Evolutionary conservation across 169 alveolate species (phyloP).

Genomic region (Plasmodium ovale): DNA sequence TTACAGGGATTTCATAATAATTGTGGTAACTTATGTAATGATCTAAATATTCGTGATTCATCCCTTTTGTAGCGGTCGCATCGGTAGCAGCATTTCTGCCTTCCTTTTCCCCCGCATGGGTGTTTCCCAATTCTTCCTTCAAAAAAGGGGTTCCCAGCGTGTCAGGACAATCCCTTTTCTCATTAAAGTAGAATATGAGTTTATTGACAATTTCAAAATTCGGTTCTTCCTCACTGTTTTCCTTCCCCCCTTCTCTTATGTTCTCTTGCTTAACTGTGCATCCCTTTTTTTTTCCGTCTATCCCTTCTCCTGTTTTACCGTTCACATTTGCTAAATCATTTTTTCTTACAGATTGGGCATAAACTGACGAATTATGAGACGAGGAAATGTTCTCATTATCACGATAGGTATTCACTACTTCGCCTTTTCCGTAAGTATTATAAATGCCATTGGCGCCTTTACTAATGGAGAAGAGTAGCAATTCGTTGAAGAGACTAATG

Average conservation of each 20-base stretch:
- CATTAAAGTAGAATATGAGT: background rate
- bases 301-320: too few species aligned
- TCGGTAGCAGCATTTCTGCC: background rate
- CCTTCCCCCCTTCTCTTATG: background rate
- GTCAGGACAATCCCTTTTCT: background rate
- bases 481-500: slow-evolving; percentile 38
- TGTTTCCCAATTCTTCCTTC: background rate
- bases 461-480: slow-evolving; percentile 42
- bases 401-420: too few species aligned
- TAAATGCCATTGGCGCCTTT: background rate
- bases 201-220: background rate
- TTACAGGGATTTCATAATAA: background rate
- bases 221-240: background rate
- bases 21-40: background rate
- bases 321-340: background rate
- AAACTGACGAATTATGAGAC: background rate
- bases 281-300: background rate
- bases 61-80: background rate
- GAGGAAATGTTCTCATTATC: background rate
- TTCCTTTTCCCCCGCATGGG: background rate
- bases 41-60: background rate
- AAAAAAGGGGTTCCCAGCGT: background rate
- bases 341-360: background rate
- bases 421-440: background rate
- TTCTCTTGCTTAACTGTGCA: background rate